Evolutionary conservation across 2,329 filamentous ascomycete species (phyloP).

Genomic region (Trichoderma lentiforme): DNA sequence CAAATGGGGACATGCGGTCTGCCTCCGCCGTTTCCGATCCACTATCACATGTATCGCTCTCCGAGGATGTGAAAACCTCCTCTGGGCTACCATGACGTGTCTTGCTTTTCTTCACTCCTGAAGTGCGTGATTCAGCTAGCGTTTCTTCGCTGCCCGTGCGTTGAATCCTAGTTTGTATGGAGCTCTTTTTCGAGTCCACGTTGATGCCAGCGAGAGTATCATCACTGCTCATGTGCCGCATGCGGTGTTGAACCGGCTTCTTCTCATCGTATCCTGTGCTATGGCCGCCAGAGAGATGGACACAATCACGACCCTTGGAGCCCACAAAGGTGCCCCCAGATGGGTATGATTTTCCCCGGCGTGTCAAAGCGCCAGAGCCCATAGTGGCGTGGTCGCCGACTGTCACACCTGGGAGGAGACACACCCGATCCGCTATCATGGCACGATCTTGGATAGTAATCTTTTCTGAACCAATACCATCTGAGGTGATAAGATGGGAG

Average conservation of each 20-base stretch:
- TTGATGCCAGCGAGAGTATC: constrained; percentile 22
- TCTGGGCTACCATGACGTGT: not conserved
- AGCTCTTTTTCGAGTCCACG: not conserved
- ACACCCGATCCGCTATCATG: constrained; percentile 57
- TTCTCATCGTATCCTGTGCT: constrained; percentile 18
- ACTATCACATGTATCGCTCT: constrained; percentile 22
- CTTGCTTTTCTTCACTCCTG: constrained; percentile 10
- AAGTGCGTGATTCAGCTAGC: constrained; percentile 17
- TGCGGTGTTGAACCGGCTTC: not conserved
- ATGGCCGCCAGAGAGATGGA: constrained; percentile 37
- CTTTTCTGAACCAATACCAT: constrained; percentile 46
- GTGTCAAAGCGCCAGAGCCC: constrained; percentile 52
- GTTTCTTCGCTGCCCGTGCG: constrained; percentile 10
- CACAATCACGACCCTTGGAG: constrained; percentile 48
- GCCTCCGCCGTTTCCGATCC: not conserved
- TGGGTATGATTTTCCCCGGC: constrained; percentile 42
- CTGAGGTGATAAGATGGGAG: constrained; percentile 51
- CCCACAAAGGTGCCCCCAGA: constrained; percentile 50
- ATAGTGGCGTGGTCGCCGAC: constrained; percentile 49
- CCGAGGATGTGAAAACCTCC: constrained; percentile 20
- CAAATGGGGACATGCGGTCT: constrained; percentile 44
- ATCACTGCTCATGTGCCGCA: constrained; percentile 28
- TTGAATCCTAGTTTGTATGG: not conserved
- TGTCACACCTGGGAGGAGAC: constrained; percentile 48
- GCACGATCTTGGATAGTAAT: constrained; percentile 47